phyloP scores from a whole-genome alignment of 768 basidiomycete species.

The Boletales sp. region DNA sequence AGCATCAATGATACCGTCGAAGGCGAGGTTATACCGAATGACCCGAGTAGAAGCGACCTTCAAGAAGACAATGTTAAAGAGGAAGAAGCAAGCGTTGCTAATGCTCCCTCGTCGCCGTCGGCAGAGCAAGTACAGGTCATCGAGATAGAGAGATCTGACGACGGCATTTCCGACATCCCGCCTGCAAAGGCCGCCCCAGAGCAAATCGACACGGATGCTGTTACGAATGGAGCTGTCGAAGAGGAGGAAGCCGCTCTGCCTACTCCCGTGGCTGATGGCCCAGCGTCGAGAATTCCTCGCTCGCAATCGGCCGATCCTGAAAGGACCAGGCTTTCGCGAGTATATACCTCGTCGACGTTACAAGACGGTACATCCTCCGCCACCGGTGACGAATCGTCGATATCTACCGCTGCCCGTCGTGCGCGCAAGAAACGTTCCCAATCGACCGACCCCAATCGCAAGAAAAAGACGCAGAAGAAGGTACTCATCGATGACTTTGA shows the following conservation, averaged over 20 bases:
- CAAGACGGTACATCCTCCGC: conserved; percentile 53
- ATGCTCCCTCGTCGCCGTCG: conserved; percentile 3
- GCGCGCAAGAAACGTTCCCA: conserved; percentile 54
- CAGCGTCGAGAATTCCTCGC: conserved; percentile 54
- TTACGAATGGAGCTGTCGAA: conserved; percentile 21
- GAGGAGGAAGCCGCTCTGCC: conserved; percentile 29
- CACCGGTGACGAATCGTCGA: conserved; percentile 69
- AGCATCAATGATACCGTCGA: conserved; percentile 27
- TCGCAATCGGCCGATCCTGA: conserved; percentile 83
- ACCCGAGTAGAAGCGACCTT: conserved; percentile 12
- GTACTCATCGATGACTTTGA: conserved; percentile 91
- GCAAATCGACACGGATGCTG: conserved; percentile 20
- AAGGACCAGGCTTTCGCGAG: conserved; percentile 54
- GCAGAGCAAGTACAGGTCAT: conserved; percentile 11
- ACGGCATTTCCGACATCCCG: conserved; percentile 12
- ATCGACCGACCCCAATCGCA: conserved; percentile 47
- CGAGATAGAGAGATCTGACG: conserved; percentile 23
- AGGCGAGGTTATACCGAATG: conserved; percentile 16
- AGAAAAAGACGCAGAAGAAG: conserved; percentile 57
- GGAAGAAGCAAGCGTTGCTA: conserved; percentile 16
- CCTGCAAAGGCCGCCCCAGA: conserved; percentile 7
- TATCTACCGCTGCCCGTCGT: conserved; percentile 50
- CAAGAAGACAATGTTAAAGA: conserved; percentile 25
- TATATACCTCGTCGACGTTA: conserved; percentile 51
- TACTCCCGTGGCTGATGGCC: conserved; percentile 39